A percentile compares a stretch with the other conserved stretches of the same genome.
Conservation (phyloP, 2,329 filamentous ascomycete genomes). For the Nigrograna mackinnonii region DNA sequence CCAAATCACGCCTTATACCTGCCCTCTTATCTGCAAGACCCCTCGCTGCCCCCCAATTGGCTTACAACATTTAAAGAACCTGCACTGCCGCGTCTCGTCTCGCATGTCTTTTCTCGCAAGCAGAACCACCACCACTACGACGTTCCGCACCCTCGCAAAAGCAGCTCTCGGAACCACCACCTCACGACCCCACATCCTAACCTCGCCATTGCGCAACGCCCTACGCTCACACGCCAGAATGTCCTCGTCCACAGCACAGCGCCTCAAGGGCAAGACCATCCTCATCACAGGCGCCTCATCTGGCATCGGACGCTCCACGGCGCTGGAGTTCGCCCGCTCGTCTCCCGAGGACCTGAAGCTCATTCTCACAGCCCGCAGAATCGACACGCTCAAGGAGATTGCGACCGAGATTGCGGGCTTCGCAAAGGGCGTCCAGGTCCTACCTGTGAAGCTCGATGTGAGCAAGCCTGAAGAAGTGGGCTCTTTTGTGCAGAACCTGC, state of each 20-base stretch:
- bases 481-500: conserved; percentile 72
- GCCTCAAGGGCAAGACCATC: conserved; percentile 91
- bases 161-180: conserved; percentile 13
- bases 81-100: too few relatives aligned
- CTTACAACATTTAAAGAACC: too few relatives aligned
- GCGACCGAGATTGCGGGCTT: conserved; percentile 76
- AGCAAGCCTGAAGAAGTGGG: conserved; percentile 76
- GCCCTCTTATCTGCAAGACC: too few relatives aligned
- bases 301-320: conserved; percentile 82
- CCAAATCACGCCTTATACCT: too few relatives aligned
- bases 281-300: conserved; percentile 91
- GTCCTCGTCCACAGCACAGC: conserved; percentile 75
- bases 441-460: conserved; percentile 84
- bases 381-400: conserved; percentile 77
- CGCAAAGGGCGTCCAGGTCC: conserved; percentile 73
- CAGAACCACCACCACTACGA: too few relatives aligned
- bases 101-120: too few relatives aligned
- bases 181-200: conserved; percentile 8
- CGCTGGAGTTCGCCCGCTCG: conserved; percentile 91
- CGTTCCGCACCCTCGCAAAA: conserved; percentile 15
- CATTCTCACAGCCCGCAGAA: conserved; percentile 83
- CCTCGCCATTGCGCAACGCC: conserved; percentile 7
- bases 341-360: conserved; percentile 78
- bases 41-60: too few relatives aligned
- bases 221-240: conserved; percentile 50